Evolutionary conservation across 148 eudicot species (phyloP), one percentile per base, ranked within the genome.

Genomic region (Bassia scoparia): DNA sequence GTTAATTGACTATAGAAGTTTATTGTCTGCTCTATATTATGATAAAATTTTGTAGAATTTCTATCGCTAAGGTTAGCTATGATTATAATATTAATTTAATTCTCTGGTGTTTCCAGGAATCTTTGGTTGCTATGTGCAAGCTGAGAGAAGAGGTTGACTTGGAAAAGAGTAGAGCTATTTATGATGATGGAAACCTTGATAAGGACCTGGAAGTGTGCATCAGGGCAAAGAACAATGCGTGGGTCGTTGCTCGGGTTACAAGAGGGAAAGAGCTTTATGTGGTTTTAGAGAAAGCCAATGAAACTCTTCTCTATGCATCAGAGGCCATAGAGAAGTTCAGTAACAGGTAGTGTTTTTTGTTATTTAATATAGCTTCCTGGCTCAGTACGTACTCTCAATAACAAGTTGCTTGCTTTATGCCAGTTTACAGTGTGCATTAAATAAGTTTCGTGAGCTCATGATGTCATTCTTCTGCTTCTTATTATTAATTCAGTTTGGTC

Each of bases 281-380:
- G 86, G 97, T 89, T 72, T 84, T 94, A 70, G 98, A 94, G 78
- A 94, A 85, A 82, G 98, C 91, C 73, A 87, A 82, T 30, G 98
- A 94, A 71, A 94, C 98, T 24, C 96, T 94, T 78, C 93, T 94
- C 31, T 89, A 91, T 79, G 98, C 98, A 59, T 84, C 98, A 74
- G 96, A 94, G 67, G 91, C 98, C 26, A 64, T 86, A 23, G 98
- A 94, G 77, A 91, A 88, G 75, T 94, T 94, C 81, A 94, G 97
- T 79, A 83, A 88, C 84, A 88, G 93, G 98, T 94, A 86, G 43
- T 29, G 33, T 35, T 2, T 34, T 23, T 49, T 75, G 16, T 23
- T 30, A 23, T 26, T n/a, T 35, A 27, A 41, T 41, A 17, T 61
- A 33, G 65, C 65, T 61, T 31, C 3, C 10, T 33, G 41, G 38